Evolutionary conservation across 1,284 basidiomycete genomes (phyloP), one percentile per base, ranked within the genome.

Genomic region (Ceratobasidium sp.): DNA sequence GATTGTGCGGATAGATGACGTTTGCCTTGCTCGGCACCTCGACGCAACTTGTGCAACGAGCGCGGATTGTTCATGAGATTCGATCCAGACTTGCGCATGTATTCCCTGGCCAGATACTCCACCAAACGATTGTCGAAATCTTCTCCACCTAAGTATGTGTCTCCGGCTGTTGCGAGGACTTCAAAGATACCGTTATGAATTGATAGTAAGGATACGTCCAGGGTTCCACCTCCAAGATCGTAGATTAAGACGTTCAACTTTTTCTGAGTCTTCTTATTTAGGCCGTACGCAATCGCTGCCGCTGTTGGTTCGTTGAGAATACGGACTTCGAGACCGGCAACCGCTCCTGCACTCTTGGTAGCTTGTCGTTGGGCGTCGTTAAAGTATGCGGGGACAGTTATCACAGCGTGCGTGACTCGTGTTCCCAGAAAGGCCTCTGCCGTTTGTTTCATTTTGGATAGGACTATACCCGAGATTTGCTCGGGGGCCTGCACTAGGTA

Each of bases 121-220:
- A 87, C 85, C 77, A 87, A 83, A 78, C 85, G 86, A 85, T 89
- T 88, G 85, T 89, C 88, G 78, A 89, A 89, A 84, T 89, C 88
- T 82, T 89, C 88, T 83, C 88, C 88, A 83, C 88, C 88, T 69
- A 89, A 84, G 82, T 89, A 88, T 76, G 88, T 89, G 86, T 89
- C 88, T 85, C 88, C 88, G 76, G 88, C 87, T 77, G 88, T 89
- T 66, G 88, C 86, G 79, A 88, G 83, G 78, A 89, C 88, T 82
- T 88, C 88, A 80, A 89, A 89, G 80, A 89, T 86, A 79, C 88
- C 88, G 79, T 87, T 87, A 81, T 88, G 87, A 80, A 89, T 88
- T 74, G 87, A 87, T 35, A 89, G 84, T 75, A 89, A 87, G 78
- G 88, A 89, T 73, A 89, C 88, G 83, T 89, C 88, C 83, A 89